phyloP scores from a whole-genome alignment of 371 early-diverging fungal genomes.

The Catenaria anguillulae region DNA sequence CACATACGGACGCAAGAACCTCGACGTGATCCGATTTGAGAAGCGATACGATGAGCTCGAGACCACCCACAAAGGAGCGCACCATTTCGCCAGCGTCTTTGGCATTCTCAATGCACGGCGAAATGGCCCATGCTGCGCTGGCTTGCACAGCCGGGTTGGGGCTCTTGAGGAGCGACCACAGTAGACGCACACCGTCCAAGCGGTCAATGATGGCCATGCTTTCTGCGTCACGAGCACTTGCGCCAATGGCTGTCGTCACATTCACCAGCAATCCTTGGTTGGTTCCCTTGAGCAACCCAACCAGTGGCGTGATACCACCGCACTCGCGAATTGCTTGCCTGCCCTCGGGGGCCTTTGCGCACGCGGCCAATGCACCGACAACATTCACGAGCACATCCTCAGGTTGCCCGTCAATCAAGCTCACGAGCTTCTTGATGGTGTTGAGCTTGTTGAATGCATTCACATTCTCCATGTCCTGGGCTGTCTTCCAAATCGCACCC shows the following conservation, averaged over 20 bases:
- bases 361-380: conserved; percentile 40
- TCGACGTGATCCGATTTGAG: conserved; percentile 35
- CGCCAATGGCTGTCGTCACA: conserved; percentile 41
- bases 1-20: conserved; percentile 38
- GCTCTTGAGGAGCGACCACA: conserved; percentile 42
- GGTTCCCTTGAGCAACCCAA: conserved; percentile 35
- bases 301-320: conserved; percentile 36
- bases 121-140: conserved; percentile 42
- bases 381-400: conserved; percentile 44
- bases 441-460: conserved; percentile 35
- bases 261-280: conserved; percentile 37
- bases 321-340: conserved; percentile 30
- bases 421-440: conserved; percentile 40
- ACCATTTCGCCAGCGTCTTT: conserved; percentile 49
- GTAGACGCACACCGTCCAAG: conserved; percentile 38
- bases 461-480: conserved; percentile 31
- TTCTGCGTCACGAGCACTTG: conserved; percentile 33
- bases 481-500: conserved; percentile 46
- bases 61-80: conserved; percentile 42
- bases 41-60: conserved; percentile 40
- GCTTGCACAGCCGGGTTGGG: conserved; percentile 35
- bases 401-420: conserved; percentile 40
- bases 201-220: conserved; percentile 40
- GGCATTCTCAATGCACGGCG: conserved; percentile 42
- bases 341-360: conserved; percentile 37